A percentile compares a stretch with the other conserved stretches of the same genome.
Evolutionary conservation across 2,329 filamentous ascomycete species (phyloP).

Genomic region (Rhynchosporium agropyri): DNA sequence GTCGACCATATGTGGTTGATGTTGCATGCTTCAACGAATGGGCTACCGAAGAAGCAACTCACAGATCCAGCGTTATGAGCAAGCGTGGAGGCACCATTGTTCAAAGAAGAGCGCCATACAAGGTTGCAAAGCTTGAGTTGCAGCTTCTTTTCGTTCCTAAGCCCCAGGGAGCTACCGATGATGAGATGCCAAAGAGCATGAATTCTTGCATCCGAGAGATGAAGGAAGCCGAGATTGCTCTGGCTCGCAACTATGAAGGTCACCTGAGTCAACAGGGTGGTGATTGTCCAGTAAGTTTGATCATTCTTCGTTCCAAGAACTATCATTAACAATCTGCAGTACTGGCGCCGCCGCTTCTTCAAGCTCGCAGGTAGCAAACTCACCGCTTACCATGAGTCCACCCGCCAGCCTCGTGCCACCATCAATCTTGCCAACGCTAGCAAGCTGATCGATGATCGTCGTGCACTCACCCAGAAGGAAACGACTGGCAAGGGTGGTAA

Average conservation of each 20-base stretch:
- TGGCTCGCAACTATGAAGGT: constrained; percentile 80
- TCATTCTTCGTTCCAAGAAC: not conserved
- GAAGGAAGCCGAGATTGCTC: constrained; percentile 82
- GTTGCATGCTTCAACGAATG: constrained; percentile 98
- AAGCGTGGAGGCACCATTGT: constrained; percentile 76
- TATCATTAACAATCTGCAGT: constrained; percentile 59
- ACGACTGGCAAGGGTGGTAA: constrained; percentile 74
- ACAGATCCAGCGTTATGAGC: constrained; percentile 88
- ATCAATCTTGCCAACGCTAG: constrained; percentile 95
- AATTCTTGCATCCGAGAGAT: constrained; percentile 93
- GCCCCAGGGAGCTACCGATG: constrained; percentile 81
- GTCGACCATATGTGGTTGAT: constrained; percentile 83
- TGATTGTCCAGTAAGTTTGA: constrained; percentile 83
- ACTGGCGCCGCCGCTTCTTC: constrained; percentile 98
- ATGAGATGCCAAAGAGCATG: constrained; percentile 99
- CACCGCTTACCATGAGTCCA: constrained; percentile 94
- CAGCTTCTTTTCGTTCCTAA: constrained; percentile 95
- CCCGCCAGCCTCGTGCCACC: constrained; percentile 90
- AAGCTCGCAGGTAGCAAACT: constrained; percentile 88
- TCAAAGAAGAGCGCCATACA: constrained; percentile 88
- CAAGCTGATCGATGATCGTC: constrained; percentile 90
- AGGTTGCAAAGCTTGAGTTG: constrained; percentile 90
- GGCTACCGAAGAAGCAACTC: constrained; percentile 82
- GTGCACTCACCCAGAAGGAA: constrained; percentile 80
- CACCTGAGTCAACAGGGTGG: constrained; percentile 94